Base-by-base conservation (phyloP, 192 early-diverging fungal genomes). In the Podila verticillata region DNA sequence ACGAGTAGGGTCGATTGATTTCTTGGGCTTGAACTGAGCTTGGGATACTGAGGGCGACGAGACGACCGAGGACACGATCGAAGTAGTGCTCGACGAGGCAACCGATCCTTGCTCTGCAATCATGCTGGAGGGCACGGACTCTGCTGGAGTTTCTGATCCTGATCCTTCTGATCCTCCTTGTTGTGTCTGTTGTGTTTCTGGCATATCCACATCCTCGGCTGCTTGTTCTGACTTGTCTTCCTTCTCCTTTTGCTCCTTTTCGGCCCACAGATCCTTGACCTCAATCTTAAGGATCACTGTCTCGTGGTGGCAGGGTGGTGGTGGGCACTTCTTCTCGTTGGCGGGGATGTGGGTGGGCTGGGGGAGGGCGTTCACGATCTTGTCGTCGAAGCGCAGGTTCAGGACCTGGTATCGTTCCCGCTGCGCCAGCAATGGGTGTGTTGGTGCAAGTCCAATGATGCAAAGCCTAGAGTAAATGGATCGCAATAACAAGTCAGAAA, bases 281-380 rank as follows among this genome's bases (percentile, higher is more conserved):
- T 72, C 77, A 32, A 80, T 80, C 61, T 72, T 80, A 22, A 68
- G 71, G 24, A 80, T 68, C 1, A 80, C 77, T n/a, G 77, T 80
- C 39, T 72, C 69, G 8, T 47, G 20, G 39, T 80, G 58, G 57
- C 70, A 80, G 26, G 66, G 48, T 5, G 77, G 70, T 59, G 77
- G 77, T 0, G 77, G 65, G 15, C 67, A 65, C 47, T 80, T 80
- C 51, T 80, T 80, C 1, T 70, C 63, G 20, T 72, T 80, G 13
- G 77, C 77, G 28, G 77, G 77, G 3, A 68, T 68, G 0, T 69
- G 32, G 0, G 77, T 80, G 5, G 77, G 77, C 34, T 80, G 77
- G 7, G 77, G 77, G 6, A 80, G 48, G 3, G 70, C 60, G 0
- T 0, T n/a, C 5, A 56, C 19, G 32, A 80, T 72, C 48, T 72